Conservation (phyloP, 495 filamentous ascomycete genomes). For the Hypoxylon lenormandii region DNA sequence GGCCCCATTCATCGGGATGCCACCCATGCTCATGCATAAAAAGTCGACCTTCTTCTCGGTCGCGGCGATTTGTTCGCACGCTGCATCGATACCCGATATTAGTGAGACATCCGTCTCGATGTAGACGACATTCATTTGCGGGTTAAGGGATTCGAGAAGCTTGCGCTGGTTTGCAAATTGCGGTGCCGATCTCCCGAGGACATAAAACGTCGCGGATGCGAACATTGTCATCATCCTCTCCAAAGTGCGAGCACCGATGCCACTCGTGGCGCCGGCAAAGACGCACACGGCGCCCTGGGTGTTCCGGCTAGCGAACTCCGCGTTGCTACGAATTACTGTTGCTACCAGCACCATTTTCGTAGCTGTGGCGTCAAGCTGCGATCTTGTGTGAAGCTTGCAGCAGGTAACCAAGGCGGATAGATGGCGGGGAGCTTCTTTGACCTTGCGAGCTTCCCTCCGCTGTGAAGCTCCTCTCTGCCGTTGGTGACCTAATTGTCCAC, state of each 20-base stretch:
- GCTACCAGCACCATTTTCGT: slow-evolving; percentile 7
- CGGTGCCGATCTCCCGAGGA: slow-evolving; percentile 34
- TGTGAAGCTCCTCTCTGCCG: neutral
- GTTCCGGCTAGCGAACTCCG: slow-evolving; percentile 27
- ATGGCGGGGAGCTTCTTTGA: slow-evolving; percentile 1
- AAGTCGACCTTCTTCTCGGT: slow-evolving; percentile 36
- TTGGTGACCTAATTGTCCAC: neutral
- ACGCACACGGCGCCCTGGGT: slow-evolving; percentile 40
- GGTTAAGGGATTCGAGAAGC: slow-evolving; percentile 20
- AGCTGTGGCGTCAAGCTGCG: neutral
- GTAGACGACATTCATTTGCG: slow-evolving; percentile 28
- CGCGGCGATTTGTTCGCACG: slow-evolving; percentile 12
- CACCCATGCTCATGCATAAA: slow-evolving; percentile 43
- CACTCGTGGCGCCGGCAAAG: slow-evolving; percentile 48
- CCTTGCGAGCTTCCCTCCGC: neutral
- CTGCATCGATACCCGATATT: slow-evolving; percentile 36
- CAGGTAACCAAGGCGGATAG: neutral
- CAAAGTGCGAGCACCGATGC: slow-evolving; percentile 42
- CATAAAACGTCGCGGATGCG: slow-evolving; percentile 39
- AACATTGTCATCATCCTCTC: slow-evolving; percentile 41
- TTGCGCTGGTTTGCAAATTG: slow-evolving; percentile 16
- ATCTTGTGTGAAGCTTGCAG: neutral
- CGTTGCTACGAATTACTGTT: slow-evolving; percentile 26
- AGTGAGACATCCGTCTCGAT: slow-evolving; percentile 41
- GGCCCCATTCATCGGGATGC: slow-evolving; percentile 18